A percentile compares a stretch with the other conserved stretches of the same genome.
These are phyloP conservation scores for Hanseniaspora jakobsenii DNA, from an alignment of 805 yeast species.

Conservation along the genomic window DNA sequence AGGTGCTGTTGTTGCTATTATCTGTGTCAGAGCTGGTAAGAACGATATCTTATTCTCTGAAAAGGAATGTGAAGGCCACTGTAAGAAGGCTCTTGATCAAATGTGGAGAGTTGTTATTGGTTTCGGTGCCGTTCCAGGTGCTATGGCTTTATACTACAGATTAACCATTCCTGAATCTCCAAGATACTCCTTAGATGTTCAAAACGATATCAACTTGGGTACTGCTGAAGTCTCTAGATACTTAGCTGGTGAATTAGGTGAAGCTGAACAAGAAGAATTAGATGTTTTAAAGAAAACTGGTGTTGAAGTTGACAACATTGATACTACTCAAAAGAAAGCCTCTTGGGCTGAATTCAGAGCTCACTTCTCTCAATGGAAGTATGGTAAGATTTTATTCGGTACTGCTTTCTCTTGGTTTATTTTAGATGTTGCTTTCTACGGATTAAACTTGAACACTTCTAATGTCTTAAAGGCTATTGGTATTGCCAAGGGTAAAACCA, in stretches of 20 bases:
- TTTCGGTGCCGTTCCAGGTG: slow-evolving; percentile 82
- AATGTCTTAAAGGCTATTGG: slow-evolving; percentile 73
- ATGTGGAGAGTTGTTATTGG: slow-evolving; percentile 92
- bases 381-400: slow-evolving; percentile 71
- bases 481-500: slow-evolving; percentile 58
- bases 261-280: slow-evolving; percentile 38
- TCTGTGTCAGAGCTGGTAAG: slow-evolving; percentile 69
- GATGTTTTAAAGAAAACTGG: slow-evolving; percentile 37
- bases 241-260: slow-evolving; percentile 39
- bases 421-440: slow-evolving; percentile 84
- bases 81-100: slow-evolving; percentile 73
- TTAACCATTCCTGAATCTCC: slow-evolving; percentile 92
- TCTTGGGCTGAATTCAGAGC: slow-evolving; percentile 56
- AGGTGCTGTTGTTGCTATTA: slow-evolving; percentile 73
- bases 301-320: slow-evolving; percentile 36
- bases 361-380: slow-evolving; percentile 79
- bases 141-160: slow-evolving; percentile 75
- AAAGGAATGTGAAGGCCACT: slow-evolving; percentile 49
- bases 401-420: slow-evolving; percentile 88
- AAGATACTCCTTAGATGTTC: slow-evolving; percentile 73
- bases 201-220: slow-evolving; percentile 44
- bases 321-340: slow-evolving; percentile 58
- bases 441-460: slow-evolving; percentile 74
- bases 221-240: slow-evolving; percentile 46
- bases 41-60: slow-evolving; percentile 42